Conservation (phyloP, 768 basidiomycete genomes). For the Leccinellum rugosiceps region DNA sequence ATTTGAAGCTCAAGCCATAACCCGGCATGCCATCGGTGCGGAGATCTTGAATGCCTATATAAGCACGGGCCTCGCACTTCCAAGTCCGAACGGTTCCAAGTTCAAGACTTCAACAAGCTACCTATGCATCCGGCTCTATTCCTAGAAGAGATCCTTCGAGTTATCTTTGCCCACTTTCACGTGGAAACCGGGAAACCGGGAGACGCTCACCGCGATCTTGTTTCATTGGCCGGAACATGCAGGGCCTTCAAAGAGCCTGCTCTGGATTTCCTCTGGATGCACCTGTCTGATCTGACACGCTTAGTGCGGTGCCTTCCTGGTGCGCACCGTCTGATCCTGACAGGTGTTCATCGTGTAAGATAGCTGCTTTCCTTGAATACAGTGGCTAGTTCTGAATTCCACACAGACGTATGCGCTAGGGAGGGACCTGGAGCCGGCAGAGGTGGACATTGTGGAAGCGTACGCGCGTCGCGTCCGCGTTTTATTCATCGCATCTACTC, state of each 20-base stretch:
- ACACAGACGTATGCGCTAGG: background rate
- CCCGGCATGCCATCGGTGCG: too few relatives aligned
- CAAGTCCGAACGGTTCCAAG: too few relatives aligned
- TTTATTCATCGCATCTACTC: too few relatives aligned
- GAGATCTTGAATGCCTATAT: too few relatives aligned
- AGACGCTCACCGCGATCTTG: background rate
- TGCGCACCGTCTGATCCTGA: too few relatives aligned
- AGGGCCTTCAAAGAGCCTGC: background rate
- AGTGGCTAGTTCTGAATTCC: too few relatives aligned
- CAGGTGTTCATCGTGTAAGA: too few relatives aligned
- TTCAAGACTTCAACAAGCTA: too few relatives aligned
- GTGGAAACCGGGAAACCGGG: background rate
- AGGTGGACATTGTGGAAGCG: background rate
- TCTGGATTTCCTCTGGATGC: background rate
- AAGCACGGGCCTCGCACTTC: too few relatives aligned
- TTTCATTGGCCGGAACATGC: background rate
- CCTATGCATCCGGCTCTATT: background rate
- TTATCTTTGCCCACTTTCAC: background rate
- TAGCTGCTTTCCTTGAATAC: too few relatives aligned
- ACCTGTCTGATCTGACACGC: background rate
- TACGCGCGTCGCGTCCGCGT: too few relatives aligned
- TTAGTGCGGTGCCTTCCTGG: background rate
- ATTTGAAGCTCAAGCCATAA: too few relatives aligned
- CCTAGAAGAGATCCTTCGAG: background rate
- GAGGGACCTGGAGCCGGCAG: background rate